Evolutionary conservation across 1,284 basidiomycete species (phyloP).

Genomic region (Cryptococcus sp.): DNA sequence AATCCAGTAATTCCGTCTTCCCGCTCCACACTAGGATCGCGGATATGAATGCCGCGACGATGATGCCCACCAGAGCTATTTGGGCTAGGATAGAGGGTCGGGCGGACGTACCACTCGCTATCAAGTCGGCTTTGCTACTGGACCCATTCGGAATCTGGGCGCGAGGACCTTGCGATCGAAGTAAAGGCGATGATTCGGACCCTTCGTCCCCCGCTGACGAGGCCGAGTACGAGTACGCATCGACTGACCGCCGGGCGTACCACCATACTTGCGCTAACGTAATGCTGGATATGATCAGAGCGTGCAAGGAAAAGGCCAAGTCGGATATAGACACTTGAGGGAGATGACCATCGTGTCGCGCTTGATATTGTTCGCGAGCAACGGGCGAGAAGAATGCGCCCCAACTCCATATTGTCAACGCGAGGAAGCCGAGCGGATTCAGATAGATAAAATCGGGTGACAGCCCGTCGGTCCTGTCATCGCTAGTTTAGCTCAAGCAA

Average conservation of each 20-base stretch:
- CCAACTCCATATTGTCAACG: conserved; percentile 51
- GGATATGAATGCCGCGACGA: conserved; percentile 24
- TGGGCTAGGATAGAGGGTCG: conserved; percentile 28
- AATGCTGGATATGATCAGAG: conserved; percentile 37
- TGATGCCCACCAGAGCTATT: conserved; percentile 29
- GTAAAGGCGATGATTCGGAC: conserved; percentile 3
- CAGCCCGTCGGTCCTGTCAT: conserved; percentile 49
- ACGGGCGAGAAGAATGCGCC: conserved; percentile 45
- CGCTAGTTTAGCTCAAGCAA: neutral
- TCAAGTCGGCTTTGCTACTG: neutral
- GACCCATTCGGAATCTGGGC: neutral
- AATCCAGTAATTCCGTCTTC: conserved; percentile 44
- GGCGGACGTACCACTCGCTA: conserved; percentile 14
- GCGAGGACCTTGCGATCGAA: neutral
- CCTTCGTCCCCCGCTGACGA: neutral
- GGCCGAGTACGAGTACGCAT: neutral
- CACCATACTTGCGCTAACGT: conserved; percentile 37
- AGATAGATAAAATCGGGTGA: conserved; percentile 54
- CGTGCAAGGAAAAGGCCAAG: conserved; percentile 54
- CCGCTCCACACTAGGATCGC: conserved; percentile 29
- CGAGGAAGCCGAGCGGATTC: conserved; percentile 55
- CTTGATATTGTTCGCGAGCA: conserved; percentile 50
- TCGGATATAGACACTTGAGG: conserved; percentile 53
- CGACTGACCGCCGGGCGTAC: conserved; percentile 25
- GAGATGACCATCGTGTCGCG: conserved; percentile 50